phyloP scores from a whole-genome alignment of 75 land plant species.

The Selaginella tamariscina region DNA sequence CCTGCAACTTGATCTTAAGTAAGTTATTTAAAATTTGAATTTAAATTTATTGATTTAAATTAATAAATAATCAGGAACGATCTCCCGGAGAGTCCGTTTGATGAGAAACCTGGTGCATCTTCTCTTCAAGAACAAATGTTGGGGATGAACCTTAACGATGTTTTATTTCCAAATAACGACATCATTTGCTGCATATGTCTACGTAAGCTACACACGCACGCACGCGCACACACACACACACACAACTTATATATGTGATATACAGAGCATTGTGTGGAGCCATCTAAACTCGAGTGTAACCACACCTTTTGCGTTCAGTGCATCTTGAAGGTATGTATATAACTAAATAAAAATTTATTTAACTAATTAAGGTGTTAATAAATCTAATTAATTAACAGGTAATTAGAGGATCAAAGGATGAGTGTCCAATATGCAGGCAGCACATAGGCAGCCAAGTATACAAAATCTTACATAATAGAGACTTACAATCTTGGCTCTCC shows the following conservation, averaged over 20 bases:
- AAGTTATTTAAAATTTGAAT: neutral
- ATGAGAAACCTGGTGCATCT: neutral
- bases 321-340: constrained; percentile 3
- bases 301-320: constrained; percentile 13
- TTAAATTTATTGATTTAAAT: neutral
- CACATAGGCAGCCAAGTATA: constrained; percentile 11
- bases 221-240: neutral
- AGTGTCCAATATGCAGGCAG: constrained; percentile 6
- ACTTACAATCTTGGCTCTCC: constrained; percentile 14
- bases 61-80: neutral
- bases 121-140: neutral
- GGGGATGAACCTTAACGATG: neutral
- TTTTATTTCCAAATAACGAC: neutral
- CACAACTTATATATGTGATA: neutral
- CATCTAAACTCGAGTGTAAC: constrained; percentile 5
- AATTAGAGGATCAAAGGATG: neutral
- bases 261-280: constrained; percentile 1
- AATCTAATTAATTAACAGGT: neutral
- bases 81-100: neutral
- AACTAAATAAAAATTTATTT: neutral
- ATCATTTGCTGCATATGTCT: constrained; percentile 8
- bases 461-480: constrained; percentile 9
- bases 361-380: neutral
- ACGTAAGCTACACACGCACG: neutral
- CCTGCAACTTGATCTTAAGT: neutral